Evolutionary conservation across 441 rosid genomes (phyloP), one percentile per base, ranked within the genome.

Genomic region (Gossypium trilobum): DNA sequence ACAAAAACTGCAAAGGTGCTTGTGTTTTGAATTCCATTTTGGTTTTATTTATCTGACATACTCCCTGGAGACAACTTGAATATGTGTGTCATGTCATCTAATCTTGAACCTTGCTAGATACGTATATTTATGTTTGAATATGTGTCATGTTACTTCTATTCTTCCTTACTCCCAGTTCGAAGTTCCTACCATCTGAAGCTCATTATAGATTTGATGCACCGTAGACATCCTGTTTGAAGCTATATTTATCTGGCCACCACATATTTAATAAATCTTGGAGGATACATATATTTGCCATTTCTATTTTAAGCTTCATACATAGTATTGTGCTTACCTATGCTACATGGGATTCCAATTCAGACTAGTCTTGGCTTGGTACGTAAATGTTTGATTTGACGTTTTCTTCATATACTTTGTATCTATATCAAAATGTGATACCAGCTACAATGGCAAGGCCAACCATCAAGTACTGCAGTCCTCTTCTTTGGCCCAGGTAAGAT

Each of bases 31-130:
- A 31, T 20, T 68, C 72, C 11, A 29, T 51, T 5, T 16, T 29
- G 2, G 27, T 29, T 16, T 10, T 51, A 7, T 52, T n/a, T 31
- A 27, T 68, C 29, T 17, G 19, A 17, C 61, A 0, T 68, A 5
- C 31, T 68, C 27, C 50, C 27, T 31, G 62, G 48, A 54, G 72
- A 69, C 62, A 54, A 29, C 61, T 68, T 10, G 46, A 27, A 9
- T 31, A 5, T 11, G 61, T 31, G 61, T 68, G 46, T 68, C 72
- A 1, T 68, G 48, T 52, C 72, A 9, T 69, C 72, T 31, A 29
- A 51, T 51, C 48, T 61, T 61, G 2, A 29, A 22, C 14, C 17
- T 10, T 16, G 72, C 29, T 4, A 10, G 60, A 17, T 31, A 29
- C 5, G 46, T 39, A 9, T 39, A 2, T 39, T 9, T 39, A 39